These are phyloP conservation scores for Histomonas meleagridis DNA, from an alignment of 208 protist species.

Conservation along the genomic window DNA sequence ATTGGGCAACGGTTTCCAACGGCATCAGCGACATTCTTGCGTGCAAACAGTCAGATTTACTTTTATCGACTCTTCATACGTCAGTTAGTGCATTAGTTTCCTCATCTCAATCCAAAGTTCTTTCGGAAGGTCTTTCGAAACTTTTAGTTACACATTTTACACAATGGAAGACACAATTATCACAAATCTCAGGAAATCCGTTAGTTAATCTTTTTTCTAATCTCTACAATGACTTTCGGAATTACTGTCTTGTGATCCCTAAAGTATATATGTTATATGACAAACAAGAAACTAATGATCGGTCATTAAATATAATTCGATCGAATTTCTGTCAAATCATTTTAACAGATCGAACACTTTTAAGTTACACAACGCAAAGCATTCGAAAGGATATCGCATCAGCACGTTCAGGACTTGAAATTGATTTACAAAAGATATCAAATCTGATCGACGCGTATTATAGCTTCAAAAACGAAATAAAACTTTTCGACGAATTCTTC, in stretches of 20 bases:
- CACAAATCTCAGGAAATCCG: background rate
- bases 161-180: background rate
- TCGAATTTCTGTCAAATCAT: background rate
- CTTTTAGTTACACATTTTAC: background rate
- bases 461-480: background rate
- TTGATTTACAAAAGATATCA: no score
- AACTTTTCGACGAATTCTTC: background rate
- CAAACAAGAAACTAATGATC: background rate
- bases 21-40: background rate
- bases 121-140: background rate
- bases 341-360: background rate
- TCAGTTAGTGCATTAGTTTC: background rate
- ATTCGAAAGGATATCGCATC: background rate
- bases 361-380: background rate
- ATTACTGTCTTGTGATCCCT: background rate
- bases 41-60: background rate
- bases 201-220: background rate
- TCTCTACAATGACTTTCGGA: background rate
- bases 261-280: background rate
- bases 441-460: background rate
- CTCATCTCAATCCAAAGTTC: background rate
- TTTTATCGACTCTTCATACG: background rate
- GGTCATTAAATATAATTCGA: background rate
- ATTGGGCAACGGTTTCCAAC: background rate
- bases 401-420: background rate